Percentiles rank a stretch among this genome's conserved stretches.
Conservation (phyloP, 192 early-diverging fungal species). For the Coemansia aciculifera region DNA sequence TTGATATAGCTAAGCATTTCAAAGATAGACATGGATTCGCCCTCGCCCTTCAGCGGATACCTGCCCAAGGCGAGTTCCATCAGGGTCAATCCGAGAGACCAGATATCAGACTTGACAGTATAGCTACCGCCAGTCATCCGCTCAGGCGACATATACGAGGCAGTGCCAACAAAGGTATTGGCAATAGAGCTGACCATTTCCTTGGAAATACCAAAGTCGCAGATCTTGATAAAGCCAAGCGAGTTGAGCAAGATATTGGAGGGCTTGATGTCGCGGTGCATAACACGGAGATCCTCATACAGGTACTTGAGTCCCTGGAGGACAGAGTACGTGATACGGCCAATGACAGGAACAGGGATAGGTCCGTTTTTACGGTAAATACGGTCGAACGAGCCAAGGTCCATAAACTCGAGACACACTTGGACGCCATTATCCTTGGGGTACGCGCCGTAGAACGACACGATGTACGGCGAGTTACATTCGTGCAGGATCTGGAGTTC, state of each 20-base stretch:
- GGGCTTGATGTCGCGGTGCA: conserved; percentile 94
- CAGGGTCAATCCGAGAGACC: conserved; percentile 78
- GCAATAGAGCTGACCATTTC: conserved; percentile 82
- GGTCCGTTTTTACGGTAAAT: conserved; percentile 92
- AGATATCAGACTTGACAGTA: conserved; percentile 79
- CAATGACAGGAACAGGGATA: conserved; percentile 84
- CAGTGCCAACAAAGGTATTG: conserved; percentile 84
- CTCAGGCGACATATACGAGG: conserved; percentile 85
- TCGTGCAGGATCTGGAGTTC: conserved; percentile 96
- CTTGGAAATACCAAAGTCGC: conserved; percentile 91
- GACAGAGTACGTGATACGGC: conserved; percentile 77
- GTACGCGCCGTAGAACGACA: conserved; percentile 97
- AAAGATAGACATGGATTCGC: conserved; percentile 74
- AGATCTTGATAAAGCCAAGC: conserved; percentile 75
- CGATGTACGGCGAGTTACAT: conserved; percentile 93
- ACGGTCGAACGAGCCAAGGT: conserved; percentile 85
- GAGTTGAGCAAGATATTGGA: conserved; percentile 85
- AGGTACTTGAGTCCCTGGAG: conserved; percentile 81
- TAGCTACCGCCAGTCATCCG: conserved; percentile 77
- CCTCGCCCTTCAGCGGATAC: conserved; percentile 71
- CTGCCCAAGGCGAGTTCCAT: conserved; percentile 79
- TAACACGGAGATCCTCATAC: conserved; percentile 85
- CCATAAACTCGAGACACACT: conserved; percentile 99
- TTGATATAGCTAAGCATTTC: conserved; percentile 93
- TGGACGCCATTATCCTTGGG: conserved; percentile 78